A percentile compares a stretch with the other conserved stretches of the same genome.
Evolutionary conservation across 2,329 filamentous ascomycete genomes (phyloP).

Genomic region (Aspergillus aculeatinus): DNA sequence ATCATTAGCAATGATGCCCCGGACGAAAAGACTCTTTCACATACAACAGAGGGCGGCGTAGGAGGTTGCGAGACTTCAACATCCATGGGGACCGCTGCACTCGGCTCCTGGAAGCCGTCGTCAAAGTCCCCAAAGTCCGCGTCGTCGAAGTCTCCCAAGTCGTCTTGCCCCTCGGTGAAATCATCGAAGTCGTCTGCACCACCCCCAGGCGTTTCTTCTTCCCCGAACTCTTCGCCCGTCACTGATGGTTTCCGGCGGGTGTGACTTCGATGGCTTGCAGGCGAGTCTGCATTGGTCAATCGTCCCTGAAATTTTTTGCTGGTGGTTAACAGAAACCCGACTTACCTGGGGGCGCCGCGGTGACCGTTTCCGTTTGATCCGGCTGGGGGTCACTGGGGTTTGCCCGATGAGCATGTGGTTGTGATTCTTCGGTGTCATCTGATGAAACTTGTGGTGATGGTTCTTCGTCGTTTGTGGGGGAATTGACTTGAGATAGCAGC

Average conservation of each 20-base stretch:
- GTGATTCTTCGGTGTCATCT: slow-evolving; percentile 27
- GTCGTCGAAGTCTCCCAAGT: slow-evolving; percentile 56
- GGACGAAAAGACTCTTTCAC: slow-evolving; percentile 24
- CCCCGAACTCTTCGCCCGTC: slow-evolving; percentile 50
- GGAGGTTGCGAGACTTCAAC: slow-evolving; percentile 28
- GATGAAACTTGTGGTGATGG: neutral
- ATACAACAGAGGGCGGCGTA: slow-evolving; percentile 45
- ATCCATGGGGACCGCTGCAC: slow-evolving; percentile 26
- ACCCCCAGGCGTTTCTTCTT: slow-evolving; percentile 58
- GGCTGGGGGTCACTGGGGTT: slow-evolving; percentile 45
- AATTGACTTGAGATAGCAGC: slow-evolving; percentile 45
- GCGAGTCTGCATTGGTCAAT: slow-evolving; percentile 64
- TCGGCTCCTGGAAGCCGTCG: slow-evolving; percentile 61
- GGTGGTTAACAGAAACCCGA: slow-evolving; percentile 34
- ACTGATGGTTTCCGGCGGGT: slow-evolving; percentile 44
- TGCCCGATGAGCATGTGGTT: slow-evolving; percentile 40
- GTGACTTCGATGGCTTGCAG: slow-evolving; percentile 47
- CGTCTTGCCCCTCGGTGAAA: slow-evolving; percentile 53
- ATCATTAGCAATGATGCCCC: neutral
- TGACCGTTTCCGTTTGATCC: slow-evolving; percentile 43
- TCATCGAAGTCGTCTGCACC: slow-evolving; percentile 61
- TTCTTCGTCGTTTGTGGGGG: slow-evolving; percentile 31
- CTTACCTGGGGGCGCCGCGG: slow-evolving; percentile 57
- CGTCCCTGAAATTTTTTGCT: slow-evolving; percentile 46
- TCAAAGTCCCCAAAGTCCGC: slow-evolving; percentile 67